phyloP scores from a whole-genome alignment of 306 rosid species.

The Begonia masoniana region DNA sequence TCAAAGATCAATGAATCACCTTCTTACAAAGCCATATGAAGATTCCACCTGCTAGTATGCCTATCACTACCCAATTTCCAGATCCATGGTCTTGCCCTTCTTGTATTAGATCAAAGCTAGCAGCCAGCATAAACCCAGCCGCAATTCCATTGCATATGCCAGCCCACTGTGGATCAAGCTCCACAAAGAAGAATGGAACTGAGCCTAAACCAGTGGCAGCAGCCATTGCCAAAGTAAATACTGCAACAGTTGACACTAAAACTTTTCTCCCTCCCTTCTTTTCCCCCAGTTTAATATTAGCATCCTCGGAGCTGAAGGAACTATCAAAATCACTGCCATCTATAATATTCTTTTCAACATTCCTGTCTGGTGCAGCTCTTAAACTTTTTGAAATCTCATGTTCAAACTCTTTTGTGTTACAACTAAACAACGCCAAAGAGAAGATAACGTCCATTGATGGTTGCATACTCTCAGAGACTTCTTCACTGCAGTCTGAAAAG shows the following conservation, averaged over 20 bases:
- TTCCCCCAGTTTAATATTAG: constrained; percentile 28
- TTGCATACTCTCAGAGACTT: too few relatives aligned
- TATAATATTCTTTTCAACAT: constrained; percentile 53
- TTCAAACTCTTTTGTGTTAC: constrained; percentile 39
- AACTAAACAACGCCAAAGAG: constrained; percentile 23
- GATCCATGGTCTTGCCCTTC: constrained; percentile 88
- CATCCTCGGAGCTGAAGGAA: constrained; percentile 29
- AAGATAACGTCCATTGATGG: constrained; percentile 4
- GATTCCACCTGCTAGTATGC: constrained; percentile 78
- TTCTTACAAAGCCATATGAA: constrained; percentile 90
- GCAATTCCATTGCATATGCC: constrained; percentile 99
- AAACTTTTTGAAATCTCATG: constrained; percentile 29
- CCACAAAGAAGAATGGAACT: constrained; percentile 95
- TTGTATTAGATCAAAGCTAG: constrained; percentile 86
- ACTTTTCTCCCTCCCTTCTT: constrained; percentile 56
- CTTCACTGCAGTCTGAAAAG: too few relatives aligned
- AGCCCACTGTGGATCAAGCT: constrained; percentile 97
- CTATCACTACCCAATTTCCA: constrained; percentile 87
- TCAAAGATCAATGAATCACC: constrained; percentile 30
- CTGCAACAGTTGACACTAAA: constrained; percentile 81
- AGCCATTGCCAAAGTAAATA: constrained; percentile 93
- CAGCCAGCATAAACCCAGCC: constrained; percentile 99
- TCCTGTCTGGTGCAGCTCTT: constrained; percentile 60
- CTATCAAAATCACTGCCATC: constrained; percentile 74
- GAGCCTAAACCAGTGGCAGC: constrained; percentile 99